These are phyloP conservation scores for Nowakowskiella sp. DNA, from an alignment of 192 early-diverging fungal species.

Conservation along the genomic window DNA sequence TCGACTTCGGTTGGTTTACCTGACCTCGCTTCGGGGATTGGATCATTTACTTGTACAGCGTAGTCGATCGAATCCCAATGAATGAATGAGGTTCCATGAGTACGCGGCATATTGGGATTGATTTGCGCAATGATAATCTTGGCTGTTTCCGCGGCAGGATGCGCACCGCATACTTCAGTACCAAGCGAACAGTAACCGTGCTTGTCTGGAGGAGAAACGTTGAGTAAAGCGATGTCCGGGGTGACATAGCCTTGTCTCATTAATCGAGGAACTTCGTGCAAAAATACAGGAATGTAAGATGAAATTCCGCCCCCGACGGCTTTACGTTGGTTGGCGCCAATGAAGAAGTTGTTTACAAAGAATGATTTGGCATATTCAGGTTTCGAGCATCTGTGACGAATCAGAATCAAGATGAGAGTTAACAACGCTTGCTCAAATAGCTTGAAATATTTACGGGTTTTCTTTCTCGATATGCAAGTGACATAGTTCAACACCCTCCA, in stretches of 20 bases:
- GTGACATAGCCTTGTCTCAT: conserved; percentile 19
- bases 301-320: conserved; percentile 19
- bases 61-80: conserved; percentile 38
- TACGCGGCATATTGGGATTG: conserved; percentile 34
- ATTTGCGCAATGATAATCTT: conserved; percentile 39
- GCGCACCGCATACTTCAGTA: conserved; percentile 24
- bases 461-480: conserved; percentile 36
- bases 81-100: conserved; percentile 33
- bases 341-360: conserved; percentile 42
- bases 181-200: conserved; percentile 44
- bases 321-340: conserved; percentile 31
- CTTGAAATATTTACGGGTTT: conserved; percentile 22
- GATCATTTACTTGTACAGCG: conserved; percentile 28
- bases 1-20: conserved; percentile 23
- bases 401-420: background rate
- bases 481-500: conserved; percentile 26
- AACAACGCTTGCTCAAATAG: background rate
- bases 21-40: conserved; percentile 13
- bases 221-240: conserved; percentile 44
- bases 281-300: conserved; percentile 32
- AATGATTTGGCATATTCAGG: conserved; percentile 7
- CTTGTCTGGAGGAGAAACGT: conserved; percentile 38
- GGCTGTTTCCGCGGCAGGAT: conserved; percentile 34
- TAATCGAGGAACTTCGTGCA: conserved; percentile 24
- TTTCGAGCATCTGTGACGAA: conserved; percentile 1